Conservation (phyloP, 108 stramenopile species). For the Cyclotella kingstonii region DNA sequence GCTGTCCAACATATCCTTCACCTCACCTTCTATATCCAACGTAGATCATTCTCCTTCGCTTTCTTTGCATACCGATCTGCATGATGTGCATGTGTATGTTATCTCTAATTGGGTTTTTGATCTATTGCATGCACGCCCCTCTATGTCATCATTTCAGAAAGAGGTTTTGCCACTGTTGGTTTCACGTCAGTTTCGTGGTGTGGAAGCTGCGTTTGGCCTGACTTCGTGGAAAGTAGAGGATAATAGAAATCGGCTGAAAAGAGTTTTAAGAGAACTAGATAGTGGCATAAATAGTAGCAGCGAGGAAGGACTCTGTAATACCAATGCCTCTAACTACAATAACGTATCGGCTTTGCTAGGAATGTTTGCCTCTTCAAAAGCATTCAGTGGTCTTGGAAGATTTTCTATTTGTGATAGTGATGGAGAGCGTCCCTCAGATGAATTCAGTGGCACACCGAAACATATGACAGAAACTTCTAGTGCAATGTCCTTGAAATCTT, state of each 20-base stretch:
- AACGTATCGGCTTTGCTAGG: constrained; percentile 17
- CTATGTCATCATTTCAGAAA: constrained; percentile 48
- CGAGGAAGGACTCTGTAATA: neutral
- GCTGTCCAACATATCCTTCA: too few species aligned
- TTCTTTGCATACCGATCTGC: constrained; percentile 44
- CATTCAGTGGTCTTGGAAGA: constrained; percentile 13
- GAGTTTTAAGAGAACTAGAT: constrained; percentile 22
- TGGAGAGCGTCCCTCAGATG: neutral
- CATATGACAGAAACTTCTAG: too few species aligned
- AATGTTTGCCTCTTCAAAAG: constrained; percentile 22
- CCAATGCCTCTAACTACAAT: constrained; percentile 4
- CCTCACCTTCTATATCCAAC: constrained; percentile 23
- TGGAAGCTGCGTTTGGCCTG: constrained; percentile 65
- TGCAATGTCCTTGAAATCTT: neutral
- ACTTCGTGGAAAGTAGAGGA: constrained; percentile 26
- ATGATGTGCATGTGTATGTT: constrained; percentile 80
- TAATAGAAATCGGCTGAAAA: constrained; percentile 18
- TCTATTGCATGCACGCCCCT: constrained; percentile 48
- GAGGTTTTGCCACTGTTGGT: constrained; percentile 77
- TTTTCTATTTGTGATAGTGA: constrained; percentile 17
- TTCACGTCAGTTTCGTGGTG: constrained; percentile 69
- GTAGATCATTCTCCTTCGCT: constrained; percentile 30
- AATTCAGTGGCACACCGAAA: constrained; percentile 7
- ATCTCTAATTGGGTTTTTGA: constrained; percentile 78
- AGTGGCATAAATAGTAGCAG: constrained; percentile 8